A percentile compares a stretch with the other conserved stretches of the same genome.
phyloP scores from a whole-genome alignment of 192 early-diverging fungal genomes.

The Rhizoclosmatium sp. region DNA sequence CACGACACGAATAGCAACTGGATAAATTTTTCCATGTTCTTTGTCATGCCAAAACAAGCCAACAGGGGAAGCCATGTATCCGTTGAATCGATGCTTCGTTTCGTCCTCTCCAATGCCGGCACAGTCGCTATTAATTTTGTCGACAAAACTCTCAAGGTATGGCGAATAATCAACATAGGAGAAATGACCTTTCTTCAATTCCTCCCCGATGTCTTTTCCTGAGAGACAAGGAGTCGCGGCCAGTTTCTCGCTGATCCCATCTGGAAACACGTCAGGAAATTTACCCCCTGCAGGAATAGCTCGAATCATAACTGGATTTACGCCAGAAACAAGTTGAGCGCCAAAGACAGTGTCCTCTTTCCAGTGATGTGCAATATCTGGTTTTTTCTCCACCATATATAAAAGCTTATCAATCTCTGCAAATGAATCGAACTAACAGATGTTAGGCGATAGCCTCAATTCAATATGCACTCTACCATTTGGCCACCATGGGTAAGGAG shows the following conservation, averaged over 20 bases:
- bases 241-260: not conserved
- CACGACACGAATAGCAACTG: slow-evolving; percentile 29
- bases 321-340: slow-evolving; percentile 6
- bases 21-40: slow-evolving; percentile 7
- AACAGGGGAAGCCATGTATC: slow-evolving; percentile 11
- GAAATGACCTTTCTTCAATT: slow-evolving; percentile 1
- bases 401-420: not conserved
- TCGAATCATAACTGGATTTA: not conserved
- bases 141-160: not conserved
- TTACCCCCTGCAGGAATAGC: not conserved
- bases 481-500: too few species aligned
- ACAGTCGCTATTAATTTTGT: not conserved
- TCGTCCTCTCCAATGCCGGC: not conserved
- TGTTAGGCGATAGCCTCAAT: not conserved
- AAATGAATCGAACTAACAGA: not conserved
- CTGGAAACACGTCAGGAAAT: not conserved
- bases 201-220: slow-evolving; percentile 2
- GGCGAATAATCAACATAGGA: slow-evolving; percentile 2
- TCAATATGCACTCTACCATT: too few species aligned
- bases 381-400: not conserved
- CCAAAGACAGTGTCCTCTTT: slow-evolving; percentile 23
- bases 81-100: not conserved
- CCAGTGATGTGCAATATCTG: not conserved
- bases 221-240: not conserved
- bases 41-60: slow-evolving; percentile 20